phyloP scores from a whole-genome alignment of 352 stramenopile genomes.

The Peronospora destructor region DNA sequence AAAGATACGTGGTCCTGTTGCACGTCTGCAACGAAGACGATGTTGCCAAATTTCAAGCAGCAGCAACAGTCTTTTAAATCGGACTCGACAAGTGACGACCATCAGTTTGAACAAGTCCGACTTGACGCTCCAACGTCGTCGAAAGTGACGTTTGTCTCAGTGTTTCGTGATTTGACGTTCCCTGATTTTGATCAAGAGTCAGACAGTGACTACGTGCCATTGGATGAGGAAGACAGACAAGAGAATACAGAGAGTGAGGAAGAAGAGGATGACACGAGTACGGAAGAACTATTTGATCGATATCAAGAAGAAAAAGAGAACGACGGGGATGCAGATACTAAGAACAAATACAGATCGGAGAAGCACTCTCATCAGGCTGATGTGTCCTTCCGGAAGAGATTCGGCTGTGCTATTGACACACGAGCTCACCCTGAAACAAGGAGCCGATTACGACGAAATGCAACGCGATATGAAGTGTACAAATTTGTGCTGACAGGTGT shows the following conservation, averaged over 20 bases:
- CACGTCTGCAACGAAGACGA: no score
- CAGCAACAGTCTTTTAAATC: constrained; percentile 6
- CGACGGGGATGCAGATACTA: not conserved
- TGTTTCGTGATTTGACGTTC: constrained; percentile 21
- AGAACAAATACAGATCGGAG: constrained; percentile 32
- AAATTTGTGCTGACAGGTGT: constrained; percentile 29
- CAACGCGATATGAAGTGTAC: constrained; percentile 20
- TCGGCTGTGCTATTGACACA: constrained; percentile 40
- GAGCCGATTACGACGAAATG: constrained; percentile 17
- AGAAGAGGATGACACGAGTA: constrained; percentile 15
- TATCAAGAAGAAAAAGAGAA: constrained; percentile 3
- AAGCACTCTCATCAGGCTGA: constrained; percentile 24
- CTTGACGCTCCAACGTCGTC: not conserved
- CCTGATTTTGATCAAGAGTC: constrained; percentile 19
- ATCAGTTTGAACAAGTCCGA: constrained; percentile 4
- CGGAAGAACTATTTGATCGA: constrained; percentile 9
- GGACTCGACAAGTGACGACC: not conserved
- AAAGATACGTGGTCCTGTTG: constrained; percentile 17
- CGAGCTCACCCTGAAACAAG: constrained; percentile 25
- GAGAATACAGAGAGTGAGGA: constrained; percentile 17
- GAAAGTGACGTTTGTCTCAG: not conserved
- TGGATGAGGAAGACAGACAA: constrained; percentile 22
- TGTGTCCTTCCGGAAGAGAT: constrained; percentile 18
- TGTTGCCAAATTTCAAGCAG: constrained; percentile 8
- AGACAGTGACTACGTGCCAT: constrained; percentile 30